These are phyloP conservation scores for Rhodosporidiobolus odoratus DNA, from an alignment of 768 basidiomycete species.

Conservation along the genomic window DNA sequence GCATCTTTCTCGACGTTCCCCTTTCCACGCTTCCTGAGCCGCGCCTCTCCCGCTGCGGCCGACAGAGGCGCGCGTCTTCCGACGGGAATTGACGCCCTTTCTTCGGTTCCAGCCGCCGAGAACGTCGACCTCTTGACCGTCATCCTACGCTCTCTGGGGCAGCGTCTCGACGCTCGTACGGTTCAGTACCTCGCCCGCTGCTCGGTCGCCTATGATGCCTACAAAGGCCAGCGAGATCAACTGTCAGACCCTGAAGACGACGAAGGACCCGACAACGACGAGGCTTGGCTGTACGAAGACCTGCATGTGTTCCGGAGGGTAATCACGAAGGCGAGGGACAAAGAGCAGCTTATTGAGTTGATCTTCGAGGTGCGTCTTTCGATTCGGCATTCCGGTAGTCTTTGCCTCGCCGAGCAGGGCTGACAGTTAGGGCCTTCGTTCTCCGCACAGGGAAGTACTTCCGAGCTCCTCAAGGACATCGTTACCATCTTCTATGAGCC, in stretches of 20 bases:
- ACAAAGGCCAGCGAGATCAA: slow-evolving; percentile 58
- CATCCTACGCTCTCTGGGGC: slow-evolving; percentile 70
- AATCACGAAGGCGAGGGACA: slow-evolving; percentile 72
- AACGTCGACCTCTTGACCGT: slow-evolving; percentile 69
- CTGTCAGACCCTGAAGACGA: slow-evolving; percentile 75
- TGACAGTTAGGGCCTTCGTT: background rate
- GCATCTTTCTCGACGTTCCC: background rate
- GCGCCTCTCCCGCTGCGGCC: too few species aligned
- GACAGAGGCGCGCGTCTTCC: too few species aligned
- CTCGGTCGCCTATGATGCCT: slow-evolving; percentile 70
- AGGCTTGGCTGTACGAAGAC: slow-evolving; percentile 95
- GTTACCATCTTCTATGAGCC: slow-evolving; percentile 98
- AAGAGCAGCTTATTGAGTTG: slow-evolving; percentile 83
- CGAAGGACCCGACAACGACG: slow-evolving; percentile 85
- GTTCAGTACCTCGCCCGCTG: slow-evolving; percentile 73
- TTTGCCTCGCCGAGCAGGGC: background rate
- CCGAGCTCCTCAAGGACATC: slow-evolving; percentile 93
- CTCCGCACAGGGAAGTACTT: slow-evolving; percentile 70
- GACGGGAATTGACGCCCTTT: too few species aligned
- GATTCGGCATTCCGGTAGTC: background rate
- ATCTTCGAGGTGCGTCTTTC: slow-evolving; percentile 73
- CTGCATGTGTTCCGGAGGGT: slow-evolving; percentile 71
- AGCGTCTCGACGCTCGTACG: slow-evolving; percentile 67
- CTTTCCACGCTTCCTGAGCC: too few species aligned
- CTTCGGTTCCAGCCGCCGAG: slow-evolving; percentile 48